Evolutionary conservation across 1,284 basidiomycete genomes (phyloP), one percentile per base, ranked within the genome.

Genomic region (Cutaneotrichosporon cyanovorans): DNA sequence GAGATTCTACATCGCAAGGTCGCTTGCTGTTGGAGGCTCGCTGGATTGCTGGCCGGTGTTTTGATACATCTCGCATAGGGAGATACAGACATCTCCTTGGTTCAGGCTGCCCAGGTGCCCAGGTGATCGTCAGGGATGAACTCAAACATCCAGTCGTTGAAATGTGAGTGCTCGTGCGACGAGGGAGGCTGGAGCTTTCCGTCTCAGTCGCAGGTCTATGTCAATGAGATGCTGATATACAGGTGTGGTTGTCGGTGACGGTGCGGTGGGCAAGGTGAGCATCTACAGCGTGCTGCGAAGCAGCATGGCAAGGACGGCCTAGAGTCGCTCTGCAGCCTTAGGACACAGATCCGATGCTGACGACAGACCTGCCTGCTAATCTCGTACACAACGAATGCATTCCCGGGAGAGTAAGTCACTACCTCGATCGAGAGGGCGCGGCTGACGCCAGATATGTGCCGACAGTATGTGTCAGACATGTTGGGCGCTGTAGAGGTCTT

Each of bases 211-310:
- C 30, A 19, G 16, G 32, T 34, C 15, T 14, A 10, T 28, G 12
- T 28, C 25, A 12, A 28, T 7, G 5, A n/a, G 21, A 6, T 5
- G 14, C 48, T 55, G 28, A 46, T 36, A 1, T 15, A 9, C 54
- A 71, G 69, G 69, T 50, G 93, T 97, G 71, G 91, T 97, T 65
- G 93, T 98, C 52, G 93, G 93, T 66, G 93, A 98, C 78, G 93
- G 93, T 81, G 93, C 93, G 47, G 95, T 98, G 65, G 93, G 93
- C 75, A 98, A 97, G 85, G 92, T 85, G 18, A 21, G 40, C n/a
- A 25, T 12, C 14, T n/a, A 5, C 15, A 18, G 22, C 3, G 4
- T 18, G 33, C 8, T 33, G 20, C n/a, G n/a, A n/a, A n/a, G n/a
- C n/a, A n/a, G n/a, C n/a, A n/a, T n/a, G n/a, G n/a, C n/a, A n/a